Percentiles rank a stretch among this genome's conserved stretches.
These are phyloP conservation scores for Bimuria novae-zelandiae DNA, from an alignment of 2,329 filamentous ascomycete species.

Conservation along the genomic window DNA sequence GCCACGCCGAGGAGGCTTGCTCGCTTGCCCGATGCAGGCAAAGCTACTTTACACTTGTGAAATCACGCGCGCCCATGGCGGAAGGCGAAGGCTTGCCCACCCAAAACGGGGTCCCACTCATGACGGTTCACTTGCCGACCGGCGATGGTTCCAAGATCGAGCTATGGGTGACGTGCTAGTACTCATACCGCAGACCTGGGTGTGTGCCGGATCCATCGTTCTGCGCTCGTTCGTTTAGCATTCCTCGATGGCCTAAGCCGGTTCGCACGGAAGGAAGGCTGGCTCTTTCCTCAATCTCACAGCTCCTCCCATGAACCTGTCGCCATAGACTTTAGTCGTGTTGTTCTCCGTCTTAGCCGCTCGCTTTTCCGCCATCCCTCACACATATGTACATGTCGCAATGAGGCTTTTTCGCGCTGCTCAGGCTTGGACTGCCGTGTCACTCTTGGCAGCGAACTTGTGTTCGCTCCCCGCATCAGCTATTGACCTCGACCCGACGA, in stretches of 20 bases:
- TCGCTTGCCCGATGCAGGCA: neutral
- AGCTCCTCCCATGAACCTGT: neutral
- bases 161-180: no score
- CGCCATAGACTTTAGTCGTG: neutral
- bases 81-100: neutral
- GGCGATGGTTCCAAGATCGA: no score
- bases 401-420: slow-evolving; percentile 19
- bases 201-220: neutral
- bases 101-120: no score
- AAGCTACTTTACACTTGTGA: neutral
- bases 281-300: neutral
- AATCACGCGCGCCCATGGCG: neutral
- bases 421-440: slow-evolving; percentile 13
- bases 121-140: neutral
- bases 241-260: slow-evolving; percentile 1
- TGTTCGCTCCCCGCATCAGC: slow-evolving; percentile 14
- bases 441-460: slow-evolving; percentile 13
- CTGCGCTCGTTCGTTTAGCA: neutral
- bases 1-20: neutral
- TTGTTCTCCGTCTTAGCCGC: no score
- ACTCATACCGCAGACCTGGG: neutral
- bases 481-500: slow-evolving; percentile 22
- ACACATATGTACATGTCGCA: slow-evolving; percentile 14
- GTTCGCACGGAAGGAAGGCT: neutral
- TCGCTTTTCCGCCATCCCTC: neutral